Evolutionary conservation across 805 yeast genomes (phyloP).

Genomic region (Babjeviella inositovora): DNA sequence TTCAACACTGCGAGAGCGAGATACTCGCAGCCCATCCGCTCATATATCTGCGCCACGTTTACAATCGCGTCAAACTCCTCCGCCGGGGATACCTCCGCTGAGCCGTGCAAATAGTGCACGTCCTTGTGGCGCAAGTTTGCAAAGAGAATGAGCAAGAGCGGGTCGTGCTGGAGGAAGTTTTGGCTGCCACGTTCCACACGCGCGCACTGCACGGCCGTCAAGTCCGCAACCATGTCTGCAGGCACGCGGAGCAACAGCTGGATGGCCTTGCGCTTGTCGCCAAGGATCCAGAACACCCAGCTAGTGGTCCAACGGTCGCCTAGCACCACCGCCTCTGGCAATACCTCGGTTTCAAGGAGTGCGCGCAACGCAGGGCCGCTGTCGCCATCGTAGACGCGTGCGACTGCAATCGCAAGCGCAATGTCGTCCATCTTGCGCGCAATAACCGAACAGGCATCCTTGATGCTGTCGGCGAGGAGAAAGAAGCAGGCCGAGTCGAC

Average conservation of each 20-base stretch:
- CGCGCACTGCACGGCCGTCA: conserved; percentile 10
- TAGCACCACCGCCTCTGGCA: conserved; percentile 38
- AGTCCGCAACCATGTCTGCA: conserved; percentile 11
- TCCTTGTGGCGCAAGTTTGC: conserved; percentile 38
- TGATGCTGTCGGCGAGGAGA: conserved; percentile 56
- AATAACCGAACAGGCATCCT: conserved; percentile 66
- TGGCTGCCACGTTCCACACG: conserved; percentile 12
- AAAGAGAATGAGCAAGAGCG: conserved; percentile 59
- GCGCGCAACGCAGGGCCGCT: conserved; percentile 31
- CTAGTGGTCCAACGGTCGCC: conserved; percentile 74
- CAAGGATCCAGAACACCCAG: conserved; percentile 63
- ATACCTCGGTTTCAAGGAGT: conserved; percentile 28
- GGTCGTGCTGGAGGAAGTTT: conserved; percentile 58
- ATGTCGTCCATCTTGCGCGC: conserved; percentile 51
- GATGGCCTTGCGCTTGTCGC: conserved; percentile 31
- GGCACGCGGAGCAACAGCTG: conserved; percentile 52
- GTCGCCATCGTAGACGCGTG: conserved; percentile 51
- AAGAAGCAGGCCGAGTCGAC: conserved; percentile 84
- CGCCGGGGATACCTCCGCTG: conserved; percentile 20
- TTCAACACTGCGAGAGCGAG: conserved; percentile 44
- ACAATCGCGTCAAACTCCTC: conserved; percentile 48
- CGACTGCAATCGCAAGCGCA: conserved; percentile 65
- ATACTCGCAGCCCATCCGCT: conserved; percentile 85
- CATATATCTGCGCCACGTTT: conserved; percentile 50
- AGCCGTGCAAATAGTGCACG: conserved; percentile 29